These are phyloP conservation scores for Zymoseptoria pseudotritici DNA, from an alignment of 2,329 filamentous ascomycete species.

Conservation along the genomic window DNA sequence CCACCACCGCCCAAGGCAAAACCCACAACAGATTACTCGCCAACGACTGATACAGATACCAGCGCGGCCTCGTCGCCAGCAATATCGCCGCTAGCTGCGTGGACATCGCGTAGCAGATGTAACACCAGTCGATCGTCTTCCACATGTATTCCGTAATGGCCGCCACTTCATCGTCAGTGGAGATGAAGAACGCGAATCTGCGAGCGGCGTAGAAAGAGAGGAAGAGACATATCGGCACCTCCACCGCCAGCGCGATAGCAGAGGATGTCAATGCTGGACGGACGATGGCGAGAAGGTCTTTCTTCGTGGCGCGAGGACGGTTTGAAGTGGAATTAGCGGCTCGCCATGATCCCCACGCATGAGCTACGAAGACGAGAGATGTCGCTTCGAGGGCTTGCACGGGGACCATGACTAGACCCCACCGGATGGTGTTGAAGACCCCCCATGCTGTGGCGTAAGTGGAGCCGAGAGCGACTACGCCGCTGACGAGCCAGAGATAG, in stretches of 20 bases:
- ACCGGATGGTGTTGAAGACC: conserved; percentile 65
- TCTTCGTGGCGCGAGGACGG: conserved; percentile 11
- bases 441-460: conserved; percentile 67
- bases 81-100: conserved; percentile 60
- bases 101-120: conserved; percentile 60
- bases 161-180: conserved; percentile 50
- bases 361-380: conserved; percentile 57
- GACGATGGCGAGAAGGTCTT: conserved; percentile 32
- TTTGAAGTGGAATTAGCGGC: conserved; percentile 16
- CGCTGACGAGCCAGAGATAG: conserved; percentile 62
- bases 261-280: conserved; percentile 49
- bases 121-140: conserved; percentile 51
- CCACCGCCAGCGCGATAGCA: conserved; percentile 48
- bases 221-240: conserved; percentile 56
- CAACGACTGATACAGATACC: conserved; percentile 62
- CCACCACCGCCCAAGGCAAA: conserved; percentile 62
- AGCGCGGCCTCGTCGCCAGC: conserved; percentile 55
- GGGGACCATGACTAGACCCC: conserved; percentile 68
- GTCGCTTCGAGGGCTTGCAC: conserved; percentile 61
- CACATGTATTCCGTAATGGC: conserved; percentile 60
- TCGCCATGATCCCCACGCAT: conserved; percentile 54
- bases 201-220: conserved; percentile 52
- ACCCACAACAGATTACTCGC: conserved; percentile 62
- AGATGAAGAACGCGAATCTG: conserved; percentile 57
- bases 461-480: conserved; percentile 55